Evolutionary conservation across 2,329 filamentous ascomycete genomes (phyloP).

Genomic region (Triangularia setosa): DNA sequence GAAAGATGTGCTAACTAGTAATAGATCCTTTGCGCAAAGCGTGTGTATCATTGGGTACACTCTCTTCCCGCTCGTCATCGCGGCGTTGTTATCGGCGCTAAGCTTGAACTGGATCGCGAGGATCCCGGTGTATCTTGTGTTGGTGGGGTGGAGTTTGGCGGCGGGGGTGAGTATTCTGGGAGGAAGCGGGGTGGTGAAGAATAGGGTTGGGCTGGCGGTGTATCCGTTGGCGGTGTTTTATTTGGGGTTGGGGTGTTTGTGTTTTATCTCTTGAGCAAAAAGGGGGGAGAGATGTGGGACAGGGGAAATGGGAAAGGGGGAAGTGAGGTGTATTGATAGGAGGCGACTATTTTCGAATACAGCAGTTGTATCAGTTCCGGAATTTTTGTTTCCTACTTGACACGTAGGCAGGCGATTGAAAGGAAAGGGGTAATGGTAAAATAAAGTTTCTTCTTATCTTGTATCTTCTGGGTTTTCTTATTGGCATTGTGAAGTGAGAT

Average conservation of each 20-base stretch:
- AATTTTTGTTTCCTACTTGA: neutral
- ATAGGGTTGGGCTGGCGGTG: constrained; percentile 87
- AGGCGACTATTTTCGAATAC: neutral
- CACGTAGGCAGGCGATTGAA: neutral
- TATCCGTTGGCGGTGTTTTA: constrained; percentile 97
- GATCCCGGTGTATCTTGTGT: constrained; percentile 84
- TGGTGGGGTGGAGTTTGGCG: constrained; percentile 89
- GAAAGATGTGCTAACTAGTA: neutral
- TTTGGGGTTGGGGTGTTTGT: constrained; percentile 84
- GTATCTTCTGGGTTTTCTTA: no score
- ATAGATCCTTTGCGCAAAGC: constrained; percentile 93
- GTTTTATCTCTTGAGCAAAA: constrained; percentile 76
- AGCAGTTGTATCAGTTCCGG: neutral
- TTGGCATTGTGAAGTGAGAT: no score
- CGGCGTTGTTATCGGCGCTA: constrained; percentile 81
- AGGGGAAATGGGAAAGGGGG: neutral
- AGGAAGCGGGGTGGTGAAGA: constrained; percentile 92
- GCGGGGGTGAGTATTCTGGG: constrained; percentile 94
- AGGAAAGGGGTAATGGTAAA: neutral
- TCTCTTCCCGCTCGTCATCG: constrained; percentile 92
- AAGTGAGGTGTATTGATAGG: neutral
- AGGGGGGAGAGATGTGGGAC: neutral
- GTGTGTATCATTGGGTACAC: constrained; percentile 98
- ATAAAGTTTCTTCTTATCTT: neutral
- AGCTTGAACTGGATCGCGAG: constrained; percentile 74